Conservation (phyloP, 257 asterid species). For the Agastache rugosa region DNA sequence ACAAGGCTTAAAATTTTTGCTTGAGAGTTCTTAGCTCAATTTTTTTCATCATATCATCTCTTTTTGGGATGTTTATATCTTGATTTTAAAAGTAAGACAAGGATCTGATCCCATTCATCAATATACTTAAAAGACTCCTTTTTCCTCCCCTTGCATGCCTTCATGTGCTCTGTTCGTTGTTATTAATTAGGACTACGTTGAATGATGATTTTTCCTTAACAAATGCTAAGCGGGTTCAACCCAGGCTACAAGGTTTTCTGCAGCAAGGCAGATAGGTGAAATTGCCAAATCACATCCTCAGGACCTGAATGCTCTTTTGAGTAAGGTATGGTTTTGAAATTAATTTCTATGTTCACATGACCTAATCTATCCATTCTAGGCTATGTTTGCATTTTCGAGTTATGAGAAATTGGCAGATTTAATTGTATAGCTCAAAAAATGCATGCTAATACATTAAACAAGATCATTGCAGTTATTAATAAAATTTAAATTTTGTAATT, state of each 20-base stretch:
- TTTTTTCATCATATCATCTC: background rate
- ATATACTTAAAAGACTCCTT: background rate
- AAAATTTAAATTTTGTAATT: background rate
- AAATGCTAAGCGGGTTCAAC: slow-evolving; percentile 87
- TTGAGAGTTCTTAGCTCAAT: background rate
- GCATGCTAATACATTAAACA: slow-evolving; percentile 4
- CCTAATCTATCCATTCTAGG: background rate
- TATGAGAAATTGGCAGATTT: slow-evolving; percentile 12
- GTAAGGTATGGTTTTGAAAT: slow-evolving; percentile 60
- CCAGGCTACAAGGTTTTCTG: slow-evolving; percentile 94
- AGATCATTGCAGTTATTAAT: background rate
- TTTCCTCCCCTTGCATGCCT: background rate
- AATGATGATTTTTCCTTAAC: slow-evolving; percentile 56
- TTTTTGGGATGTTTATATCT: background rate
- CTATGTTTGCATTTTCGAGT: background rate
- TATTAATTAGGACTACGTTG: slow-evolving; percentile 27
- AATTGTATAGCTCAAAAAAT: background rate
- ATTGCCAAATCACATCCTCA: slow-evolving; percentile 97
- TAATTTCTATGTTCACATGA: background rate
- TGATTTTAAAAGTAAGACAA: background rate
- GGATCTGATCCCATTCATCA: background rate
- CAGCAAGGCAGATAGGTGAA: slow-evolving; percentile 98
- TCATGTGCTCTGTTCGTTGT: slow-evolving; percentile 19
- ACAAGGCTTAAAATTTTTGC: slow-evolving; percentile 8
- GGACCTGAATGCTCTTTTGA: slow-evolving; percentile 87